These are phyloP conservation scores for Curvularia lunata DNA, from an alignment of 2,329 filamentous ascomycete genomes.

Conservation along the genomic window DNA sequence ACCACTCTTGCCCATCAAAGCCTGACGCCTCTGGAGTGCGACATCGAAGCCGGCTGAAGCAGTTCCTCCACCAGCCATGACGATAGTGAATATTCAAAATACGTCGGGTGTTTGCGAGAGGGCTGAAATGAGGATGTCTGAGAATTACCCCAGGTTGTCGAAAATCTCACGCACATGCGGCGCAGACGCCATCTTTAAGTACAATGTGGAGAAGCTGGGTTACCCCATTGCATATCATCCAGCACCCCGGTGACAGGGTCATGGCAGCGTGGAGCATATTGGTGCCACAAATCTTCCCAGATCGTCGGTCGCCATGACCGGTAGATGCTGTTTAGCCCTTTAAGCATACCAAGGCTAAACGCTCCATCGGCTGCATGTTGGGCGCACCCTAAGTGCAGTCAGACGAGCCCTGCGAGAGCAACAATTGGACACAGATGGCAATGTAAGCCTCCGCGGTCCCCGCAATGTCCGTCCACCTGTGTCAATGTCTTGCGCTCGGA, in stretches of 20 bases:
- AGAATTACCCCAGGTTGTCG: not conserved
- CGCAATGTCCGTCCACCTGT: slow-evolving; percentile 9
- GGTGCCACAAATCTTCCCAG: slow-evolving; percentile 13
- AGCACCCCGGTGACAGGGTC: slow-evolving; percentile 22
- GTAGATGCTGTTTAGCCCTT: slow-evolving; percentile 14
- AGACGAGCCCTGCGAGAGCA: not conserved
- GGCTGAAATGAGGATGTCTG: not conserved
- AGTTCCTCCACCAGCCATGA: slow-evolving; percentile 34
- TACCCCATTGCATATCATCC: slow-evolving; percentile 23
- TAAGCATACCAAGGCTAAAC: slow-evolving; percentile 19
- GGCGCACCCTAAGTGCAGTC: slow-evolving; percentile 5
- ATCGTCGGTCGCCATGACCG: slow-evolving; percentile 8
- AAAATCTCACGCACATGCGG: slow-evolving; percentile 12
- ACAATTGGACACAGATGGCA: slow-evolving; percentile 6
- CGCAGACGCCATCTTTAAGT: slow-evolving; percentile 14
- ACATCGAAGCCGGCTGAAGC: slow-evolving; percentile 30
- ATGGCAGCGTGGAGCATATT: slow-evolving; percentile 15
- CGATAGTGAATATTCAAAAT: slow-evolving; percentile 7
- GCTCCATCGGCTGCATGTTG: slow-evolving; percentile 10
- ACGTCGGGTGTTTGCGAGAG: not conserved
- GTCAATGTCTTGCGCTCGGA: slow-evolving; percentile 3
- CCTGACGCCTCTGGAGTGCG: slow-evolving; percentile 31
- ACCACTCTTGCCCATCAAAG: slow-evolving; percentile 45
- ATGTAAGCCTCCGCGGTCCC: slow-evolving; percentile 9
- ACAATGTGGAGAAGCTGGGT: slow-evolving; percentile 9